These are phyloP conservation scores for Tuber microsphaerosporum DNA, from an alignment of 495 filamentous ascomycete genomes.

Conservation along the genomic window DNA sequence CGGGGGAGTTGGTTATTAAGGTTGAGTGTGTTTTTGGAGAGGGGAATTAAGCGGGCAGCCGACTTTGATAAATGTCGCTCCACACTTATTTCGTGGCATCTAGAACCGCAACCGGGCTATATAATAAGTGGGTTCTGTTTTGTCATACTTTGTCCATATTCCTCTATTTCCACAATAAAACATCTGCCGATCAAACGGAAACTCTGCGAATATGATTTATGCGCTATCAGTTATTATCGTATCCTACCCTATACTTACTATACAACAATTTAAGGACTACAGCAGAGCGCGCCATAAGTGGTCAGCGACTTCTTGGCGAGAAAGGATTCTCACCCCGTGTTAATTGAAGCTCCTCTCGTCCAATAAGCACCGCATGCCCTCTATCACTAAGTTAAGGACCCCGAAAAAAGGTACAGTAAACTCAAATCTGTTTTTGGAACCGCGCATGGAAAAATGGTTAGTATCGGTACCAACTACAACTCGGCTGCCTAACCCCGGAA, in stretches of 20 bases:
- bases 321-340: neutral
- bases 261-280: neutral
- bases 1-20: constrained; percentile 74
- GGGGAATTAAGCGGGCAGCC: neutral
- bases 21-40: constrained; percentile 47
- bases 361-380: too few species aligned
- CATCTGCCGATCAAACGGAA: neutral
- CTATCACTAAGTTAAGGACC: neutral
- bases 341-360: neutral
- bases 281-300: neutral
- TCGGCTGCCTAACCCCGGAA: neutral
- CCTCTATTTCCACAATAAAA: neutral
- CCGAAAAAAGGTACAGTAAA: neutral
- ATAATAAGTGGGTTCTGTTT: neutral
- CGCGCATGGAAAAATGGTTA: too few species aligned
- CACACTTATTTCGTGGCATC: neutral
- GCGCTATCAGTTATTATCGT: neutral
- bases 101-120: neutral
- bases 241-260: neutral
- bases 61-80: neutral
- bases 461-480: neutral
- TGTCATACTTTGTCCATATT: neutral
- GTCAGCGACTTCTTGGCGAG: neutral
- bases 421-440: neutral
- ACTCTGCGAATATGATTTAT: neutral